Evolutionary conservation across 805 yeast species (phyloP), one percentile per base, ranked within the genome.

Genomic region (Candida silvatica): DNA sequence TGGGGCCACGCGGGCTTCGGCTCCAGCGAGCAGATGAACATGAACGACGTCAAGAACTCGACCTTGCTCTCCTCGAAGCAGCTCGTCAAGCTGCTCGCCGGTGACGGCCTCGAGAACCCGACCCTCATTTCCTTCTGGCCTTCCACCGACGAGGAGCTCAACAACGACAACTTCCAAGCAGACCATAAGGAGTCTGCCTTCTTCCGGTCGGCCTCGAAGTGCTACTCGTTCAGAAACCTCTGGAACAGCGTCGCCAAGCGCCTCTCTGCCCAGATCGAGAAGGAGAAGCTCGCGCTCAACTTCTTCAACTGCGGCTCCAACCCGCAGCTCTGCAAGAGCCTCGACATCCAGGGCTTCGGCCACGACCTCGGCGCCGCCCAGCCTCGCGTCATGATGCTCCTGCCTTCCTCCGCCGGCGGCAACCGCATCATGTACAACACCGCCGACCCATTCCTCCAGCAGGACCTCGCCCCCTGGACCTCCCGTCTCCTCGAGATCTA

Each of bases 121-220:
- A 55, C 62, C 36, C 57, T 82, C 41, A 64, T 82, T 3, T 68
- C 82, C 12, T 76, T 82, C 40, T 80, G 81, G 74, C 87, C 88
- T 2, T 56, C 76, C 3, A 54, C 66, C 4, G 62, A 66, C 31
- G 53, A 67, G 20, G 59, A 69, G 37, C 55, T 64, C 46, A 49
- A 54, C 34, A 40, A 37, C 16, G 42, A 49, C 3, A 58, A 55
- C 27, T 54, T 65, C 23, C 58, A 60, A 34, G 47, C 42, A 5
- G 65, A 61, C 17, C 42, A 44, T 16, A 46, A 52, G 4, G 54
- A 56, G 4, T 62, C 62, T 35, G 45, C 47, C n/a, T 48, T 56
- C 4, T 73, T 69, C 37, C 46, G 53, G 11, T 43, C 48, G 6
- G 75, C 80, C 46, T 61, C 63, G 14, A 66, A 67, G 33, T 74